Percentiles rank a stretch among this genome's conserved stretches.
phyloP scores from a whole-genome alignment of 768 basidiomycete species.

The Termitomyces titanicus region DNA sequence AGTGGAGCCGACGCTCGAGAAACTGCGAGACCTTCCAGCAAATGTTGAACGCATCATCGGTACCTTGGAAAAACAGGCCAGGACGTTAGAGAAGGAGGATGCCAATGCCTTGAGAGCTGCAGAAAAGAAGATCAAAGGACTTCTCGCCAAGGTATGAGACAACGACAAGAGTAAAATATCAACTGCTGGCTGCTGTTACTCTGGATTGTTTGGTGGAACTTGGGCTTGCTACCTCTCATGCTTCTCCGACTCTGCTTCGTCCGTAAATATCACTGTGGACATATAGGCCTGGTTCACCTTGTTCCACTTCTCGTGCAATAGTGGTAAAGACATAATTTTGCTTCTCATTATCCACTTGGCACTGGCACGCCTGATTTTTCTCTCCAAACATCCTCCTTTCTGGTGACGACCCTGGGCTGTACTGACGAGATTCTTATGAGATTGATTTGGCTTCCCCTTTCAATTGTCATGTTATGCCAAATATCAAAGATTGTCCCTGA shows the following conservation, averaged over 20 bases:
- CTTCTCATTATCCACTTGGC: background rate
- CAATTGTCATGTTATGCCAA: background rate
- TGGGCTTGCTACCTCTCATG: background rate
- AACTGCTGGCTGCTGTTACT: background rate
- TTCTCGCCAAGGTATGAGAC: slow-evolving; percentile 23
- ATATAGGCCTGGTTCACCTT: background rate
- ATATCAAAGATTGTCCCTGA: no score
- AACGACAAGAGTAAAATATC: background rate
- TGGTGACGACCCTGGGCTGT: background rate
- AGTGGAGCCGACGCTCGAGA: slow-evolving; percentile 43
- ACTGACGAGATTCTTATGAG: background rate
- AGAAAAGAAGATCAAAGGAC: slow-evolving; percentile 27
- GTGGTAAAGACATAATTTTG: background rate
- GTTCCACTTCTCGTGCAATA: background rate
- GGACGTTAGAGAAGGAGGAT: slow-evolving; percentile 34
- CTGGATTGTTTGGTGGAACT: background rate
- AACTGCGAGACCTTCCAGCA: slow-evolving; percentile 42
- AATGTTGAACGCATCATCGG: slow-evolving; percentile 50
- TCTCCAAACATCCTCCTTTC: no score
- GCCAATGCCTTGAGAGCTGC: slow-evolving; percentile 16
- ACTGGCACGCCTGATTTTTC: no score
- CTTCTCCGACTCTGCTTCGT: background rate
- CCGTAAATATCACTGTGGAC: background rate
- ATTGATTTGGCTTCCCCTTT: background rate
- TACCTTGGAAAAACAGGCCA: slow-evolving; percentile 51